Conservation (phyloP, 371 early-diverging fungal species). For the Funneliformis caledonium region DNA sequence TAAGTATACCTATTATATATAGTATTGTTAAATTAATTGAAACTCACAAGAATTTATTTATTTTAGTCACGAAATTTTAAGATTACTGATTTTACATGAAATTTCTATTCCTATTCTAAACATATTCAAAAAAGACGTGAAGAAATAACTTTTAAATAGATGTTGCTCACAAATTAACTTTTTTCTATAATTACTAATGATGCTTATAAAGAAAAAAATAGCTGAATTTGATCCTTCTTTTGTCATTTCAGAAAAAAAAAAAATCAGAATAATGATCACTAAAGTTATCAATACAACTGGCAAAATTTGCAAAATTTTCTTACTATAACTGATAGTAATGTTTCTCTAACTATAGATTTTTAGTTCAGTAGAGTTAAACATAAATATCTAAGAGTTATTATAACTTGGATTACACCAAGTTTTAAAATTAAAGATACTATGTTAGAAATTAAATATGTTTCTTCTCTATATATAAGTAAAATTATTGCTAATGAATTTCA, state of each 20-base stretch:
- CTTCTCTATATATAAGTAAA: background rate
- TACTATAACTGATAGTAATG: no score
- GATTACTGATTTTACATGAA: background rate
- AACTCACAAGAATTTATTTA: background rate
- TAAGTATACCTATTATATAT: no score
- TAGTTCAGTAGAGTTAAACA: slow-evolving; percentile 1
- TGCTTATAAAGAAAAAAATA: slow-evolving; percentile 7
- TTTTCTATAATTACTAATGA: background rate
- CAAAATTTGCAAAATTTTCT: no score
- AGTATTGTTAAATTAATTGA: no score
- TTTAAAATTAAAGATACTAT: slow-evolving; percentile 18
- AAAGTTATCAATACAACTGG: no score
- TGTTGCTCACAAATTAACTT: background rate
- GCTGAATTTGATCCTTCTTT: background rate
- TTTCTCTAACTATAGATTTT: background rate
- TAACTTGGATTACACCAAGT: background rate
- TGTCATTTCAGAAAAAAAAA: no score
- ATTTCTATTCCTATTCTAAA: background rate
- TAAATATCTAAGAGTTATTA: background rate
- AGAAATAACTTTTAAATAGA: background rate
- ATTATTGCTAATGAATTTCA: background rate
- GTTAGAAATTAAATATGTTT: slow-evolving; percentile 7
- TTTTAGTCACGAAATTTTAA: background rate
- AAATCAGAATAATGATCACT: no score
- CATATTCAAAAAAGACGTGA: background rate